These are phyloP conservation scores for Chalciporus piperatus DNA, from an alignment of 768 basidiomycete species.

Conservation along the genomic window DNA sequence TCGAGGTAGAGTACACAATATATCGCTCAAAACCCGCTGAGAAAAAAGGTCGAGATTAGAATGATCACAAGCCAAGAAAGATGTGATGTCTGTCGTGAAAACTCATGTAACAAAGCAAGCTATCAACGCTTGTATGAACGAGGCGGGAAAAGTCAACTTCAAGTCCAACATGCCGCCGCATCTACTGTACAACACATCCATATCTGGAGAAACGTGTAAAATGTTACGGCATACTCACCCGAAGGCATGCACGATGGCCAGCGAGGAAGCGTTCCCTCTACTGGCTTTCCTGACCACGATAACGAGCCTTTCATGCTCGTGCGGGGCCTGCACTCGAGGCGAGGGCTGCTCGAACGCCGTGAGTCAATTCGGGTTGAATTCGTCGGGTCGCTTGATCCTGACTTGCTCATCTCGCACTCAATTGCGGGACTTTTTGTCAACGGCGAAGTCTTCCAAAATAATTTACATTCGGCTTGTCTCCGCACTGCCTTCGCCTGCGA, in stretches of 20 bases:
- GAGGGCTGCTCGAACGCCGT: too few relatives aligned
- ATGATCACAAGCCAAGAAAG: conserved; percentile 10
- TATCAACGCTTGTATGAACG: conserved; percentile 12
- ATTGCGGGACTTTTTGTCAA: not conserved
- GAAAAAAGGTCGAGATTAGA: conserved; percentile 6
- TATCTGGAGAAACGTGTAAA: conserved; percentile 26
- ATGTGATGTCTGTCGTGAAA: conserved; percentile 28
- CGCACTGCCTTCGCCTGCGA: too few relatives aligned
- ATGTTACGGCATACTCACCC: conserved; percentile 25
- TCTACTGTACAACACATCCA: conserved; percentile 4
- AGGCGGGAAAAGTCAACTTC: conserved; percentile 14
- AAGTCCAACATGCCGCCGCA: conserved; percentile 24
- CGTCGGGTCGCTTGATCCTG: too few relatives aligned
- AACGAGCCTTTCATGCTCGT: too few relatives aligned
- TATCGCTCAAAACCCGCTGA: conserved; percentile 5
- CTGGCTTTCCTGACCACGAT: too few relatives aligned
- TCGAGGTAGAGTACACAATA: conserved; percentile 19
- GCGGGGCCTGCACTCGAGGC: too few relatives aligned
- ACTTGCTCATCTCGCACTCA: not conserved
- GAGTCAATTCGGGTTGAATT: too few relatives aligned
- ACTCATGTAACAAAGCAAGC: conserved; percentile 30
- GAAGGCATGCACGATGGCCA: not conserved
- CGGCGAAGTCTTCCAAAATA: not conserved
- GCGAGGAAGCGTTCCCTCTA: too few relatives aligned
- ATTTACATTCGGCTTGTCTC: not conserved